Base-by-base conservation (phyloP, 2,329 filamentous ascomycete species). In the Neopestalotiopsis sp. region DNA sequence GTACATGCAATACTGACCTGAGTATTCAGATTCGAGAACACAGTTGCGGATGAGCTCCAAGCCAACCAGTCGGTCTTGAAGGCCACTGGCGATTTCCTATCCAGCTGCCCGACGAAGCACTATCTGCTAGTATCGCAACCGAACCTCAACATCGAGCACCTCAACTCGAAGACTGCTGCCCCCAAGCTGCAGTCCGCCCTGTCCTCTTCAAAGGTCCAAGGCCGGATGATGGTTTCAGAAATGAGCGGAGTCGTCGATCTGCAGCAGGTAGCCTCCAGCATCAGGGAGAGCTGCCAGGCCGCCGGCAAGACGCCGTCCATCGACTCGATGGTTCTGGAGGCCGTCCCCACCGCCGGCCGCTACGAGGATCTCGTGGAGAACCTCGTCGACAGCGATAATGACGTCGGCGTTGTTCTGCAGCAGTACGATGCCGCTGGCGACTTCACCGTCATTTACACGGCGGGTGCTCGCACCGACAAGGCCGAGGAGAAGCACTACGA, bases 51-150 rank as follows among this genome's bases (percentile, higher is more conserved):
- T 57, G 63, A 88, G 73, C 81, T 89, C 42, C 87, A 89, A 75
- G 85, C 84, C 38, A 84, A 79, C 76, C 75, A 78, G 28, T 79
- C 82, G 62, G 83, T 86, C 14, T 71, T 86, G 59, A 74, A 79
- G 24, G 78, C 81, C 12, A 81, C 84, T 30, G 82, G 84, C 70
- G 73, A 81, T n/a, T 77, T 90, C 65, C 87, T 97, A 32, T 83
- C 85, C 53, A 80, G 82, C 67, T 97, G 94, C 80, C 91, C 92
- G 2, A 94, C 92, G 24, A 86, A 90, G 65, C 88, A 88, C 74
- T 97, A 97, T 81, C 83, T 97, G 68, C 79, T 98, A 73, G 87
- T 97, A 70, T 89, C 90, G 38, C 94, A 97, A 78, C 90, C 92
- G 12, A 92, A 92, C 73, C 86, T 94, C 68, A 90, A 91, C 73